Evolutionary conservation across 2,329 filamentous ascomycete species (phyloP).

Genomic region (Bipolaris oryzae): DNA sequence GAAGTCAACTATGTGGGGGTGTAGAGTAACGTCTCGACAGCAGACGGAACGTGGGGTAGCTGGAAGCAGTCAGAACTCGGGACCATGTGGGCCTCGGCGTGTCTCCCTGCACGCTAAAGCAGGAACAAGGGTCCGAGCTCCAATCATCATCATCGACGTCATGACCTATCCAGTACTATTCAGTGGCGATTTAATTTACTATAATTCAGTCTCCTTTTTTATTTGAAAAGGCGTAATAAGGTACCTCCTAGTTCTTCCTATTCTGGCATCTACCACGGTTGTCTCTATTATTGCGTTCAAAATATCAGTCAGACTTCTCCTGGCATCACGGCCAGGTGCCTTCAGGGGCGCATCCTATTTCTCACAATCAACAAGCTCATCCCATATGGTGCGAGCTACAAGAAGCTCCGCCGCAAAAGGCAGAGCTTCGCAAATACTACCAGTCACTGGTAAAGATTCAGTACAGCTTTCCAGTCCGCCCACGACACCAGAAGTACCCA

Average conservation of each 20-base stretch:
- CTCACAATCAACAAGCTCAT: neutral
- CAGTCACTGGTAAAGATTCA: conserved; percentile 27
- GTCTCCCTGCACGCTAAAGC: conserved; percentile 28
- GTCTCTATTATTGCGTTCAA: neutral
- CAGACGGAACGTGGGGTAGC: conserved; percentile 23
- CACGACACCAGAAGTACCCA: conserved; percentile 44
- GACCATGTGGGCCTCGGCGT: conserved; percentile 26
- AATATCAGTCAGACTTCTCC: conserved; percentile 19
- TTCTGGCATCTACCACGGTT: neutral
- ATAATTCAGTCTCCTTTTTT: neutral
- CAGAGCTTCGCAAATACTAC: conserved; percentile 13
- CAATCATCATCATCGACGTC: conserved; percentile 43
- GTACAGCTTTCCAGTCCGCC: conserved; percentile 54
- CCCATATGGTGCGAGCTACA: conserved; percentile 42
- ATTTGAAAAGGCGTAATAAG: neutral
- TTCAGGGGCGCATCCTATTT: conserved; percentile 7
- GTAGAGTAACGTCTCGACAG: conserved; percentile 6
- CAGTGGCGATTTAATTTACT: conserved; percentile 9
- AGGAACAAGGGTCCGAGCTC: conserved; percentile 35
- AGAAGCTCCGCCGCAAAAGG: conserved; percentile 34
- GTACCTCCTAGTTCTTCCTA: neutral
- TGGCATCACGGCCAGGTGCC: conserved; percentile 6
- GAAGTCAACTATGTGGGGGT: conserved; percentile 2
- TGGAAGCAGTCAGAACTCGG: conserved; percentile 9
- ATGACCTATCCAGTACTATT: conserved; percentile 28